Evolutionary conservation across 805 yeast genomes (phyloP).

Genomic region (Metschnikowia aberdeeniae): DNA sequence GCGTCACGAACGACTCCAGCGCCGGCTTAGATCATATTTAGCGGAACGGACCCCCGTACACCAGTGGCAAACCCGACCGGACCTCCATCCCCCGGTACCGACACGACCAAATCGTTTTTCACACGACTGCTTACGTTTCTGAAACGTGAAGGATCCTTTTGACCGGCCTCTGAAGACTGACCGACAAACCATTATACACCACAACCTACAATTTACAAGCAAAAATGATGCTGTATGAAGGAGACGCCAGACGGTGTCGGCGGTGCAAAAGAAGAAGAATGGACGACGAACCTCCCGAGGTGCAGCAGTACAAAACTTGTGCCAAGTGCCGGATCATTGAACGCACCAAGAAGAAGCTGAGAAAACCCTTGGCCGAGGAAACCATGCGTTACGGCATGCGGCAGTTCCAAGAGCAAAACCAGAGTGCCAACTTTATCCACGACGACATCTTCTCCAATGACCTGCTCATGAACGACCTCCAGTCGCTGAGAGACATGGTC

Average conservation of each 20-base stretch:
- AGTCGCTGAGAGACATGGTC: conserved; percentile 11
- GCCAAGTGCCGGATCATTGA: conserved; percentile 56
- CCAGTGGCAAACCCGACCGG: neutral
- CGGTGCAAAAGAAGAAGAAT: conserved; percentile 55
- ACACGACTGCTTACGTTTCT: no score
- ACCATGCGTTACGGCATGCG: conserved; percentile 44
- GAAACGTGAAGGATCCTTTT: no score
- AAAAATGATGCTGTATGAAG: conserved; percentile 20
- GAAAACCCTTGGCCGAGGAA: conserved; percentile 45
- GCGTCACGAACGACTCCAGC: neutral
- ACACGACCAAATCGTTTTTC: no score
- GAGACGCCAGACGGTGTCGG: conserved; percentile 43
- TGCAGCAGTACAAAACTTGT: conserved; percentile 53
- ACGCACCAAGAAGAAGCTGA: conserved; percentile 40
- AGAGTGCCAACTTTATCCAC: conserved; percentile 29
- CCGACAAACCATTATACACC: no score
- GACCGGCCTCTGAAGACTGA: no score
- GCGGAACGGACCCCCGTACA: neutral
- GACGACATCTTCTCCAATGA: conserved; percentile 26
- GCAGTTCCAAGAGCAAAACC: conserved; percentile 40
- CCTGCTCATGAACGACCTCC: conserved; percentile 19
- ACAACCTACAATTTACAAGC: neutral
- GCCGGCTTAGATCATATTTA: neutral
- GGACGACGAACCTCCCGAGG: conserved; percentile 54
- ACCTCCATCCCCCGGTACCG: neutral